These are phyloP conservation scores for Clavispora asparagi DNA, from an alignment of 805 yeast species.

Conservation along the genomic window DNA sequence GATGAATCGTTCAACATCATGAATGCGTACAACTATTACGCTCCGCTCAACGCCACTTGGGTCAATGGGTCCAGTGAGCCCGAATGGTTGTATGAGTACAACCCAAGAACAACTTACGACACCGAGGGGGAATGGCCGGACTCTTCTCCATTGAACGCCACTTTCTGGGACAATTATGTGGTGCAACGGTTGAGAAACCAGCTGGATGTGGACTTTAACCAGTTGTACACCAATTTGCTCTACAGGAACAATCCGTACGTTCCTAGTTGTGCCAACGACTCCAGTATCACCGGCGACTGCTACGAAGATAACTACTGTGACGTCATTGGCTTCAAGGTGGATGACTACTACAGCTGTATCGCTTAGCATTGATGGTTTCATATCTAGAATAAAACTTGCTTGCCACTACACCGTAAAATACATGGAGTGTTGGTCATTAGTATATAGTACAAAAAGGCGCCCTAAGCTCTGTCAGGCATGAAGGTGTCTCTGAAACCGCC, in stretches of 20 bases:
- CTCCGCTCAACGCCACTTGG: slow-evolving; percentile 56
- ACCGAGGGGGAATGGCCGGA: slow-evolving; percentile 52
- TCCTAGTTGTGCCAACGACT: slow-evolving; percentile 26
- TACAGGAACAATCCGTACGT: slow-evolving; percentile 53
- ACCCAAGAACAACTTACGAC: slow-evolving; percentile 56
- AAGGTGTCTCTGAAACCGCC: slow-evolving; percentile 15
- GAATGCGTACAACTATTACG: slow-evolving; percentile 55
- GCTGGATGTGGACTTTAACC: slow-evolving; percentile 40
- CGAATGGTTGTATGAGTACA: slow-evolving; percentile 58
- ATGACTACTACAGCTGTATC: slow-evolving; percentile 9
- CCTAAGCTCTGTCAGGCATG: background rate
- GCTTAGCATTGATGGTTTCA: background rate
- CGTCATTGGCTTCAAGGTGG: slow-evolving; percentile 12
- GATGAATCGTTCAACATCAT: slow-evolving; percentile 52
- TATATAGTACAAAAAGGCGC: background rate
- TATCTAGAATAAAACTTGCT: background rate
- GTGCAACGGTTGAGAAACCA: slow-evolving; percentile 38
- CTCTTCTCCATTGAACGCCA: slow-evolving; percentile 56
- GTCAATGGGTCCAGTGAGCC: slow-evolving; percentile 52
- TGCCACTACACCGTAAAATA: background rate
- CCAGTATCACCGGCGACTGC: slow-evolving; percentile 8
- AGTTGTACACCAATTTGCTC: slow-evolving; percentile 43
- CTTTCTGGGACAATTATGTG: slow-evolving; percentile 58
- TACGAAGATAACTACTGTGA: slow-evolving; percentile 14
- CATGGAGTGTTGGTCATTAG: background rate